These are phyloP conservation scores for Byssochlamys sp. DNA, from an alignment of 2,329 filamentous ascomycete genomes.

Conservation along the genomic window DNA sequence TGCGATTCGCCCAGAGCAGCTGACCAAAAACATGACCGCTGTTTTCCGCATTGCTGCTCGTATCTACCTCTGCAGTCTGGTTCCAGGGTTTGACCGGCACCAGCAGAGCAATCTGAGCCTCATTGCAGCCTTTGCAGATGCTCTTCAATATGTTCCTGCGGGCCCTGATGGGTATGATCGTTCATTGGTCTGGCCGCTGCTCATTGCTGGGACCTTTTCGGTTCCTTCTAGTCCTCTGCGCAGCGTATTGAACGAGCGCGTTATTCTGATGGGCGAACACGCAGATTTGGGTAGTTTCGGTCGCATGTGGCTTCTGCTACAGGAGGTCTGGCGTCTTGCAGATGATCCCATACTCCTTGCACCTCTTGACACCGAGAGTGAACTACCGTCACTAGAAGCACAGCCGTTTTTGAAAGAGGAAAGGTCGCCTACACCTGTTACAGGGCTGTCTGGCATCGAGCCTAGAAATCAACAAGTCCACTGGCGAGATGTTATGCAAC, in stretches of 20 bases:
- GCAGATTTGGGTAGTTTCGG: constrained; percentile 76
- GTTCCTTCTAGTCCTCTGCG: constrained; percentile 66
- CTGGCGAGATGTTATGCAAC: constrained; percentile 90
- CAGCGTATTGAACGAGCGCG: constrained; percentile 64
- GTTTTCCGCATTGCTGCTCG: constrained; percentile 86
- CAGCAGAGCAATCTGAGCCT: constrained; percentile 66
- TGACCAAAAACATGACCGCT: constrained; percentile 78
- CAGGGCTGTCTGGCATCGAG: constrained; percentile 8
- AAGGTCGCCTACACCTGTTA: constrained; percentile 9
- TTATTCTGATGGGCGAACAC: constrained; percentile 64
- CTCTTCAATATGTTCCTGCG: constrained; percentile 71
- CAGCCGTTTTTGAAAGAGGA: constrained; percentile 13
- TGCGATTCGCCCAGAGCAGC: constrained; percentile 68
- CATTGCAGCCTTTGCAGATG: constrained; percentile 64
- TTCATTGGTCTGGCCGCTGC: constrained; percentile 83
- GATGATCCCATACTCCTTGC: constrained; percentile 44
- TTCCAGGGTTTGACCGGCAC: constrained; percentile 72
- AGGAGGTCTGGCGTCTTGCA: constrained; percentile 70
- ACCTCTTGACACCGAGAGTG: constrained; percentile 1
- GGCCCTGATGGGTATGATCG: constrained; percentile 78
- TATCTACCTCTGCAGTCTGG: constrained; percentile 92
- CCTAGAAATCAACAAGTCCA: constrained; percentile 57
- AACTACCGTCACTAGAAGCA: constrained; percentile 2
- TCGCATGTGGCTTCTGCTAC: constrained; percentile 65
- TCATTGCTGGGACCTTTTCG: constrained; percentile 74